Evolutionary conservation across 306 rosid genomes (phyloP).

Genomic region (Cicer cuneatum): DNA sequence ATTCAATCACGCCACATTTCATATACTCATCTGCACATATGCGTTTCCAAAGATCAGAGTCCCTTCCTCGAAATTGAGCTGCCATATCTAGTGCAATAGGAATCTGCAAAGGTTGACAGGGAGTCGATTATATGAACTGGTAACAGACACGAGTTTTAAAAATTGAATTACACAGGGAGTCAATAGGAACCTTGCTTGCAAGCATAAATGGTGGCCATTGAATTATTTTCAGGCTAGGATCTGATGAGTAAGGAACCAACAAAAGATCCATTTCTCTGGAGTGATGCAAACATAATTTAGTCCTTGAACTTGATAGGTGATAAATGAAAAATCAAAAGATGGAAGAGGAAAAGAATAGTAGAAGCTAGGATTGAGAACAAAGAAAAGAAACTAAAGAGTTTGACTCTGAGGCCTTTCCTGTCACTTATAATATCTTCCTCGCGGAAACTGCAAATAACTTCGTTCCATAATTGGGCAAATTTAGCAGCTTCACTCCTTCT

Average conservation of each 20-base stretch:
- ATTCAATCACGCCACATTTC: constrained; percentile 94
- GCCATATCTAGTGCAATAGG: constrained; percentile 97
- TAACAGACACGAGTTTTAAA: constrained; percentile 39
- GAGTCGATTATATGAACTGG: constrained; percentile 45
- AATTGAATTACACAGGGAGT: constrained; percentile 29
- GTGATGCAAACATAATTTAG: constrained; percentile 50
- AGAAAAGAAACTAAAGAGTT: constrained; percentile 38
- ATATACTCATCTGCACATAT: constrained; percentile 88
- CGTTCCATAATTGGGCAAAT: constrained; percentile 97
- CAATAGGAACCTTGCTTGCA: constrained; percentile 83
- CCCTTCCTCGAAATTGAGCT: constrained; percentile 82
- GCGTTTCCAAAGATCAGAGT: constrained; percentile 94
- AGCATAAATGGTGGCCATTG: constrained; percentile 99
- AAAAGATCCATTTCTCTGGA: constrained; percentile 97
- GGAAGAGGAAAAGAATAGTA: constrained; percentile 40
- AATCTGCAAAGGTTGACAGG: constrained; percentile 63
- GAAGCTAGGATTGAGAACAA: constrained; percentile 35
- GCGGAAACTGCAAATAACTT: constrained; percentile 94
- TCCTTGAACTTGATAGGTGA: constrained; percentile 35
- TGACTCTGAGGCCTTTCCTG: constrained; percentile 64
- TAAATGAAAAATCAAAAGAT: constrained; percentile 35
- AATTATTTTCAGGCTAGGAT: constrained; percentile 82
- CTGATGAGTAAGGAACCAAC: constrained; percentile 93
- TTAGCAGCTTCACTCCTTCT: constrained; percentile 98
- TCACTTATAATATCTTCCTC: constrained; percentile 94